These are phyloP conservation scores for Leccinum cinnamomeum DNA, from an alignment of 1,284 basidiomycete genomes.

Conservation along the genomic window DNA sequence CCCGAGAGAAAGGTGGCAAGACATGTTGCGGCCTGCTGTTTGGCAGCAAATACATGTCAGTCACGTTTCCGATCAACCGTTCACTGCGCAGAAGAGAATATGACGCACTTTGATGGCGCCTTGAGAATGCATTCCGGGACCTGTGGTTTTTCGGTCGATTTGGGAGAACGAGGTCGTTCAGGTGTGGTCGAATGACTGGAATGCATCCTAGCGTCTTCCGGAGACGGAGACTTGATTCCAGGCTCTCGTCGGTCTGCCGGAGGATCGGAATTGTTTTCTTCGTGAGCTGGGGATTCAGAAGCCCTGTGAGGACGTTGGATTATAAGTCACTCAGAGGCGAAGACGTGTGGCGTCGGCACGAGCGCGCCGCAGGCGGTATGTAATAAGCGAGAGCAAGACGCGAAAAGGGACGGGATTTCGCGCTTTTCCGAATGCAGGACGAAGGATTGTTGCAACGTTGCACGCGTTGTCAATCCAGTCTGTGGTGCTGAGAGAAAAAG, in stretches of 20 bases:
- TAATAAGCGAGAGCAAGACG: constrained; percentile 24
- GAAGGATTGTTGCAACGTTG: constrained; percentile 13
- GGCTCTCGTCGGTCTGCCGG: constrained; percentile 14
- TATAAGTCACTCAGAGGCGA: constrained; percentile 22
- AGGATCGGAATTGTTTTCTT: constrained; percentile 24
- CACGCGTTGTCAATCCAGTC: constrained; percentile 10
- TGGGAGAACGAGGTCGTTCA: constrained; percentile 24
- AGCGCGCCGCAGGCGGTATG: constrained; percentile 15
- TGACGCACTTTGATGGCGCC: constrained; percentile 29
- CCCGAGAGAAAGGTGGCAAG: constrained; percentile 34
- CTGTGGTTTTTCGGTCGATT: constrained; percentile 22
- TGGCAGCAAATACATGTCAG: constrained; percentile 22
- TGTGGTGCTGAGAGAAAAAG: constrained; percentile 9
- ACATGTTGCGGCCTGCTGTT: constrained; percentile 37
- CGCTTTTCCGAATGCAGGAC: constrained; percentile 13
- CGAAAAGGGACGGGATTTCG: constrained; percentile 21
- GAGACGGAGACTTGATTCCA: constrained; percentile 21
- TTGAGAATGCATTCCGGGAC: constrained; percentile 26
- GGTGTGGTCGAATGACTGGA: constrained; percentile 21
- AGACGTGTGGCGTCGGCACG: constrained; percentile 35
- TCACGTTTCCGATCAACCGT: constrained; percentile 29
- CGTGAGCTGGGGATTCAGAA: constrained; percentile 30
- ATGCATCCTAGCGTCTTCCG: constrained; percentile 22
- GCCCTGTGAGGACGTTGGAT: constrained; percentile 29
- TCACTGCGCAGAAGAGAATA: constrained; percentile 12